Base-by-base conservation (phyloP, 2,329 filamentous ascomycete species). In the Fusarium lateritium region DNA sequence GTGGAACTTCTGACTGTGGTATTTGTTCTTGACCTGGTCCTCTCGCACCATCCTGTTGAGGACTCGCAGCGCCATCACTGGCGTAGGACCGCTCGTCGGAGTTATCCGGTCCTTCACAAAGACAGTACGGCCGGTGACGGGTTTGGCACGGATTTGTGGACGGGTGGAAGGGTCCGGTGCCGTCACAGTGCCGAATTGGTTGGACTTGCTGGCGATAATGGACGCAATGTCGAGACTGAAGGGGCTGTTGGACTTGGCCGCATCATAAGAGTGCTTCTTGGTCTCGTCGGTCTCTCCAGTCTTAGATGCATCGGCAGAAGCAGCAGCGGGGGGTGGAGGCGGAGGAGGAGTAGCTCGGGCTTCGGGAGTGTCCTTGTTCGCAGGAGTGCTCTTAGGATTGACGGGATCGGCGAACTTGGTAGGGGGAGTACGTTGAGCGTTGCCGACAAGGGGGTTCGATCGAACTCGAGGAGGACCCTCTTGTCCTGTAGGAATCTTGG, bases 1-100 rank as follows among this genome's bases (percentile, higher is more conserved):
- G 79, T 97, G 91, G 74, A 89, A 93, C 67, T 84, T 83, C 80
- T 96, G 93, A 67, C 73, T 77, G 21, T 79, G 77, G 54, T 83
- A 83, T 72, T 93, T 89, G 4, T 49, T 60, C 69, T 79, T 83
- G 51, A 96, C 81, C 43, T 79, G 83, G 75, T 95, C 94, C 73
- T 77, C 73, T 7, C 71, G 66, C 33, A 82, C 76, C 51, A 83
- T 73, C 39, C 73, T 71, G 40, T 80, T 75, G 6, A 88, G 77
- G 7, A 83, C 59, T 34, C 75, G 73, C 39, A 89, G 78, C 1
- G 84, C 83, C 9, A 79, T 72, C n/a, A 80, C 79, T 6, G 83
- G 76, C 33, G 85, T 86, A 1, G 75, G 74, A 14, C 77, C 79
- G 3, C 73, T 71, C 1, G 70, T 77, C 36, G 67, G 71, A 19